Percentiles rank a stretch among this genome's conserved stretches.
These are phyloP conservation scores for Suaeda aralocaspica DNA, from an alignment of 148 eudicot species.

Conservation along the genomic window DNA sequence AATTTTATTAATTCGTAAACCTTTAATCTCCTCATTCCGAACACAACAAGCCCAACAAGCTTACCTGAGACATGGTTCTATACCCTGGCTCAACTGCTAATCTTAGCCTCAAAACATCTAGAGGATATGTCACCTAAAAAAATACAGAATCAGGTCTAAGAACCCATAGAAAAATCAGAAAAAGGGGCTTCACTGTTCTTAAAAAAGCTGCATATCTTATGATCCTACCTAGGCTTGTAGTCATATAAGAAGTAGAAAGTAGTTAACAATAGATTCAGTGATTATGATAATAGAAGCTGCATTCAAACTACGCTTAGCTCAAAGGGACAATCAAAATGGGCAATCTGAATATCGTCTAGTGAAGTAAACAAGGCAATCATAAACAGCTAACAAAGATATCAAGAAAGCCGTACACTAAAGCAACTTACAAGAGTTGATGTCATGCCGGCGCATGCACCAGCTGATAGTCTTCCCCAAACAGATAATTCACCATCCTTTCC, in stretches of 20 bases:
- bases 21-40: not conserved
- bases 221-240: too few relatives aligned
- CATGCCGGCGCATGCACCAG: slow-evolving; percentile 91
- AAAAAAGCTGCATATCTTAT: not conserved
- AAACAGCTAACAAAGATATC: not conserved
- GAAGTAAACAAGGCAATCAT: slow-evolving; percentile 8
- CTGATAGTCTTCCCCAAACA: slow-evolving; percentile 71
- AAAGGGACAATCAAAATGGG: not conserved
- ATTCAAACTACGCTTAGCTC: not conserved
- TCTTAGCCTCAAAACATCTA: slow-evolving; percentile 88
- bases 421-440: slow-evolving; percentile 77
- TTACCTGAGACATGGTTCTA: slow-evolving; percentile 80
- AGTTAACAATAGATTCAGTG: not conserved
- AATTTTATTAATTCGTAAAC: not conserved
- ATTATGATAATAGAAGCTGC: not conserved
- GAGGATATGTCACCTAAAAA: slow-evolving; percentile 84
- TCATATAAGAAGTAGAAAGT: too few relatives aligned
- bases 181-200: not conserved
- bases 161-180: not conserved
- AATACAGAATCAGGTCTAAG: slow-evolving; percentile 21
- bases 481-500: slow-evolving; percentile 87
- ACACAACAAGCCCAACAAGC: slow-evolving; percentile 4
- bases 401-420: not conserved
- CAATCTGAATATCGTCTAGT: not conserved
- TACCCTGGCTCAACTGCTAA: slow-evolving; percentile 91